Base-by-base conservation (phyloP, 208 protist genomes). In the Acanthamoeba quina region DNA sequence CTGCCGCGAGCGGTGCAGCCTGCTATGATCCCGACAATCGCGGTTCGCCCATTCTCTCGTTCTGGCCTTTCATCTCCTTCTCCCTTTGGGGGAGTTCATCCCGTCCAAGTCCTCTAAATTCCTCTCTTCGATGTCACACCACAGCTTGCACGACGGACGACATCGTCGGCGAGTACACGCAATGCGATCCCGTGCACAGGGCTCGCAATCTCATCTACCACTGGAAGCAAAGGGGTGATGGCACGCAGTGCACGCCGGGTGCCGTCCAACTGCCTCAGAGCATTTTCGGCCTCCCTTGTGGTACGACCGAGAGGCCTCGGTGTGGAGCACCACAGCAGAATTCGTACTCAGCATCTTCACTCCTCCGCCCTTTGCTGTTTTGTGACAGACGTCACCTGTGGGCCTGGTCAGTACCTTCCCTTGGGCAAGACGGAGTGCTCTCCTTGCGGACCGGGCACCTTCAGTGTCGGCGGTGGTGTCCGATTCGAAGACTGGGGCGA, bases 181-280 rank as follows among this genome's bases (percentile, higher is more conserved):
- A 44, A 29, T 93, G 89, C 56, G 70, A 83, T 17, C 64, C 85
- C 26, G 31, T 49, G 34, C 15, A 56, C 29, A 93, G 44, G 15
- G 76, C 89, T 37, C 89, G 89, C 37, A 93, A 93, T n/a, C 70
- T 93, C 34, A 82, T 93, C 68, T 93, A 93, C 66, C 89, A 83
- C 60, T 83, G 70, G 89, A 93, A 62, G 66, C 89, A 58, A n/a
- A 24, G 68, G 15, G 10, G 5, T 41, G 70, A 76, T 82, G 89
- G 89, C 24, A 82, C 62, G 10, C 13, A 31, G 29, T 76, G 70
- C 44, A 83, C 68, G 13, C 89, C 62, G 15, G 89, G 89, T 31
- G 13, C 68, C n/a, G 24, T 93, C 54, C 72, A 56, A 17, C 29
- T 93, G 31, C 89, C 89, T 26, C 47, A 76, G 21, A 76, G 31